Base-by-base conservation (phyloP, 1,139 yeast species). In the Suhomyces maxii region DNA sequence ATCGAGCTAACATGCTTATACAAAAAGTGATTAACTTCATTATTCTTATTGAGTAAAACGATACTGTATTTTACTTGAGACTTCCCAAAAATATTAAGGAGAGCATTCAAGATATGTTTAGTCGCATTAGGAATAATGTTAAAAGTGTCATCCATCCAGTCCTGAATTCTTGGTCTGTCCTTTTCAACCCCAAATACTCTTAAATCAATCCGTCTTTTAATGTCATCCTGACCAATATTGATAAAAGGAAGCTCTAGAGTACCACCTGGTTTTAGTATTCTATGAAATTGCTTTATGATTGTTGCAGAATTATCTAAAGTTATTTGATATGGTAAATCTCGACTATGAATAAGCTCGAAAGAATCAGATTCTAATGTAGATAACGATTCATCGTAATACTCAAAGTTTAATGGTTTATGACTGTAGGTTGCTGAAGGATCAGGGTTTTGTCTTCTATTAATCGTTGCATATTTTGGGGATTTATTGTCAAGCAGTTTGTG, bases 181-280 rank as follows among this genome's bases (percentile, higher is more conserved):
- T 35, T 13, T 1, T 12, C 10, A 2, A 18, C 11, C 3, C 46
- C 49, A 9, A 23, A 14, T 12, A 39, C 34, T 8, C 13, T 28
- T 23, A 37, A 37, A 34, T 50, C 49, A 25, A 54, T 45, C 10
- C 42, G 34, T 26, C 38, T 37, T 31, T 49, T 54, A n/a, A 55
- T 46, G 3, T 39, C 28, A 32, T 55, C 59, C 18, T 49, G 46
- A 7, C 56, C 56, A 23, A 53, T 36, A 32, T 48, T 52, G 8
- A 70, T 54, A 4, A 63, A 44, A 2, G 76, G 75, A 8, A 68
- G 45, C 45, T 73, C 76, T 5, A 74, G 44, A 1, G 54, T 44
- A 1, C 79, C 80, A 1, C 70, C 77, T 2, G 53, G 58, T 46
- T 66, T 67, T 42, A 75, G 60, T 18, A 74, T 61, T 42, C 80